These are phyloP conservation scores for Candida gorgasii DNA, from an alignment of 805 yeast genomes.

Conservation along the genomic window DNA sequence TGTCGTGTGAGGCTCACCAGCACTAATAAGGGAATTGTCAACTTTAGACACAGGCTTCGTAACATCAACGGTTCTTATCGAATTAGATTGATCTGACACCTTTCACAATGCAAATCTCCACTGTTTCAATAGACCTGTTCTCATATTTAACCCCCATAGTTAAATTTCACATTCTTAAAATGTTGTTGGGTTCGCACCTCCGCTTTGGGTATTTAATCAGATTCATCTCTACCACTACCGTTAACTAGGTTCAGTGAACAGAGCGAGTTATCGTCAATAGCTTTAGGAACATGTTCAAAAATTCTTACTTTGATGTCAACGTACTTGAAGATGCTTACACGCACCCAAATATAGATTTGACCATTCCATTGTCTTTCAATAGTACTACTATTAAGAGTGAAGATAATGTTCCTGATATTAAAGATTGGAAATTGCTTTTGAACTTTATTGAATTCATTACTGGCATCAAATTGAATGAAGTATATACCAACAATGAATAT, in stretches of 20 bases:
- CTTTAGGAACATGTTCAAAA: constrained; percentile 8
- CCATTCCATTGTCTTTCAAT: constrained; percentile 40
- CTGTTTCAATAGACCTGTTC: neutral
- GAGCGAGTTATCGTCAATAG: too few species aligned
- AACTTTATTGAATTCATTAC: constrained; percentile 34
- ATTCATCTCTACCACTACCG: too few species aligned
- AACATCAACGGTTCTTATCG: too few species aligned
- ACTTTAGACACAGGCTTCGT: too few species aligned
- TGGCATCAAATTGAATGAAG: constrained; percentile 26
- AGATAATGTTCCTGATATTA: constrained; percentile 28
- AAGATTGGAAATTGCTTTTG: constrained; percentile 27
- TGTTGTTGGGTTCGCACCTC: constrained; percentile 3
- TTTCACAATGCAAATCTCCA: neutral
- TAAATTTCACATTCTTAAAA: constrained; percentile 4
- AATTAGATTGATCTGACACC: neutral
- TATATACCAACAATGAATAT: constrained; percentile 37
- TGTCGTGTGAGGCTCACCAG: too few species aligned
- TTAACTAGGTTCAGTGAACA: too few species aligned
- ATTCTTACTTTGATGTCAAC: constrained; percentile 34
- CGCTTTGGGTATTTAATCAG: constrained; percentile 3
- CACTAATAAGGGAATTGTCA: too few species aligned
- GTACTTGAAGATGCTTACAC: constrained; percentile 35
- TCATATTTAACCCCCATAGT: constrained; percentile 3
- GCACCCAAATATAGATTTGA: constrained; percentile 31
- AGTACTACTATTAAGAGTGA: constrained; percentile 28